phyloP scores from a whole-genome alignment of 768 basidiomycete species.

The Mycena galericulata region DNA sequence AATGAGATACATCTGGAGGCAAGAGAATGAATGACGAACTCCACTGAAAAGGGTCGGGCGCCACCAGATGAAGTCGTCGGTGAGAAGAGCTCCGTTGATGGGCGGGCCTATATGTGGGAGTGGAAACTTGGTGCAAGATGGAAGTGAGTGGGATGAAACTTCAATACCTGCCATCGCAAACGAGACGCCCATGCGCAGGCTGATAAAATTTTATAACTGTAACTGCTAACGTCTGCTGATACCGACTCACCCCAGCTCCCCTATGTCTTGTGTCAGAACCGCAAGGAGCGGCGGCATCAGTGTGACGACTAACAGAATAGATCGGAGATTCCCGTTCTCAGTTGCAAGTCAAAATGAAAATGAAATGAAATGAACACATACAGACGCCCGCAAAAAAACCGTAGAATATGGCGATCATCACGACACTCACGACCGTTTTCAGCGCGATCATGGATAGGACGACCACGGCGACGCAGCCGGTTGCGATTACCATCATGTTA shows the following conservation, averaged over 20 bases:
- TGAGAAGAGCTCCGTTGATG: slow-evolving; percentile 10
- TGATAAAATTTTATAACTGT: too few relatives aligned
- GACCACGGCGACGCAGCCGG: too few relatives aligned
- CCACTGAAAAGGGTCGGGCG: slow-evolving; percentile 52
- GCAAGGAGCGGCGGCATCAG: too few relatives aligned
- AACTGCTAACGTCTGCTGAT: neutral
- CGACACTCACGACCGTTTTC: slow-evolving; percentile 33
- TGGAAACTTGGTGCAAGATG: too few relatives aligned
- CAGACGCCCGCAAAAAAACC: slow-evolving; percentile 51
- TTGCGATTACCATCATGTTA: slow-evolving; percentile 40
- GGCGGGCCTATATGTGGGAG: too few relatives aligned
- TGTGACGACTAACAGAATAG: too few relatives aligned
- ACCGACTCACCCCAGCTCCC: neutral
- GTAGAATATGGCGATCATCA: slow-evolving; percentile 42
- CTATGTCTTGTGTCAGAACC: too few relatives aligned
- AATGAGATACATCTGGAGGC: too few relatives aligned
- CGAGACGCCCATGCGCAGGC: slow-evolving; percentile 43
- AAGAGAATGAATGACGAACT: too few relatives aligned
- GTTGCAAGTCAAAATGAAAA: too few relatives aligned
- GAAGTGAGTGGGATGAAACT: neutral
- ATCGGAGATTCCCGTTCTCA: too few relatives aligned
- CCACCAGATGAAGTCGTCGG: slow-evolving; percentile 49
- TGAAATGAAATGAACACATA: slow-evolving; percentile 20
- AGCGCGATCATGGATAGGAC: slow-evolving; percentile 51
- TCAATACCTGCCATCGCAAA: slow-evolving; percentile 16